Conservation (phyloP, 2,329 filamentous ascomycete genomes). For the Dothiorella sarmentorum region DNA sequence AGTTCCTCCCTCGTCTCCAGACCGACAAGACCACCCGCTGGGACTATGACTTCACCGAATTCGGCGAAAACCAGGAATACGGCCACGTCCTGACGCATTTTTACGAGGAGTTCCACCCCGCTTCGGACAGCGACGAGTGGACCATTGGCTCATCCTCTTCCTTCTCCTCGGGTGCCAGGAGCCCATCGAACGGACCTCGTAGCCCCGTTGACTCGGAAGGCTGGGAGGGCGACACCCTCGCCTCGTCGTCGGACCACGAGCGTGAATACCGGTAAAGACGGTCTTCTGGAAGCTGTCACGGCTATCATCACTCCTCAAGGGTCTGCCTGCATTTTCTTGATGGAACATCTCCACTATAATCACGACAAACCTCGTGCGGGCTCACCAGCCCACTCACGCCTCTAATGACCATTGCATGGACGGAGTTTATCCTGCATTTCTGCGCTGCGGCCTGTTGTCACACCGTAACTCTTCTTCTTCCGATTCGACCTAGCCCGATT, state of each 20-base stretch:
- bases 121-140: constrained; percentile 80
- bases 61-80: constrained; percentile 62
- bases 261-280: constrained; percentile 19
- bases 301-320: neutral
- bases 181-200: constrained; percentile 49
- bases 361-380: neutral
- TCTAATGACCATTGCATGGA: constrained; percentile 19
- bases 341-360: neutral
- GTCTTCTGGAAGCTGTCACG: neutral
- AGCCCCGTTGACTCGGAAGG: constrained; percentile 55
- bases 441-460: neutral
- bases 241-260: constrained; percentile 43
- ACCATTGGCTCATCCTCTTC: constrained; percentile 80
- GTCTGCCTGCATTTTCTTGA: neutral
- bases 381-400: constrained; percentile 13
- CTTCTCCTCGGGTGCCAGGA: constrained; percentile 63
- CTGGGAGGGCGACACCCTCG: constrained; percentile 58
- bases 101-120: constrained; percentile 48
- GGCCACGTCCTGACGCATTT: constrained; percentile 56
- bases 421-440: constrained; percentile 18
- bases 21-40: constrained; percentile 82
- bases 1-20: constrained; percentile 79
- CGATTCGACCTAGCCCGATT: constrained; percentile 2
- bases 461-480: neutral
- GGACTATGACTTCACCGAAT: constrained; percentile 93